phyloP scores from a whole-genome alignment of 2,329 filamentous ascomycete genomes.

The Aspergillus udagawae region DNA sequence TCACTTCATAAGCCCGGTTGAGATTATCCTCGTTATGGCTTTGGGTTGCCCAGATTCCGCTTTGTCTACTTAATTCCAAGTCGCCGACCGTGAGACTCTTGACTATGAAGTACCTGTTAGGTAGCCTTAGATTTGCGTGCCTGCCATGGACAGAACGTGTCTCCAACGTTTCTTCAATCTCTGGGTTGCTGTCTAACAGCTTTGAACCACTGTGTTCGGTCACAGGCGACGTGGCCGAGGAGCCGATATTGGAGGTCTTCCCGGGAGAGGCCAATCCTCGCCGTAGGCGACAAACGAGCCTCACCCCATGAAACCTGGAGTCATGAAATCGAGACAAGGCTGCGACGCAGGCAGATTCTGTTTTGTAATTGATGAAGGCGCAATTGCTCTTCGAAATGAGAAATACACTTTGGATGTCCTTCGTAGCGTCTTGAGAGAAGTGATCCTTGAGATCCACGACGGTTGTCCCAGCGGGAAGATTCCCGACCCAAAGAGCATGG shows the following conservation, averaged over 20 bases:
- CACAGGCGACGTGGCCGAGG: slow-evolving; percentile 51
- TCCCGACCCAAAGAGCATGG: slow-evolving; percentile 93
- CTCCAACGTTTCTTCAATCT: slow-evolving; percentile 9
- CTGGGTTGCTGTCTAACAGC: neutral
- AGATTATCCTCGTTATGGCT: slow-evolving; percentile 83
- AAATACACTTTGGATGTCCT: slow-evolving; percentile 81
- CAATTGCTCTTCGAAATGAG: slow-evolving; percentile 97
- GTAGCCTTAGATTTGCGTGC: slow-evolving; percentile 35
- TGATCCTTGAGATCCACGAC: slow-evolving; percentile 85
- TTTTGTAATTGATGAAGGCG: slow-evolving; percentile 91
- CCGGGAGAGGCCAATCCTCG: slow-evolving; percentile 47
- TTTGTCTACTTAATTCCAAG: slow-evolving; percentile 80
- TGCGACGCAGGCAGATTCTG: slow-evolving; percentile 67
- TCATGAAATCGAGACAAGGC: slow-evolving; percentile 87
- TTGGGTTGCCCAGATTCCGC: slow-evolving; percentile 90
- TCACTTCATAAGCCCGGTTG: slow-evolving; percentile 77
- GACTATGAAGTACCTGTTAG: slow-evolving; percentile 83
- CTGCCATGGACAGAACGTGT: slow-evolving; percentile 10
- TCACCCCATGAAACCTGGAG: slow-evolving; percentile 79
- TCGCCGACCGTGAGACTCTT: slow-evolving; percentile 92
- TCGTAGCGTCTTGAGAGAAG: slow-evolving; percentile 72
- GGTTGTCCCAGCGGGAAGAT: slow-evolving; percentile 77
- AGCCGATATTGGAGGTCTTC: slow-evolving; percentile 20
- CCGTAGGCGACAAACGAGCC: slow-evolving; percentile 79
- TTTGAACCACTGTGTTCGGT: slow-evolving; percentile 22